A percentile compares a stretch with the other conserved stretches of the same genome.
Conservation (phyloP, 306 rosid species). For the Cicer cuneatum region DNA sequence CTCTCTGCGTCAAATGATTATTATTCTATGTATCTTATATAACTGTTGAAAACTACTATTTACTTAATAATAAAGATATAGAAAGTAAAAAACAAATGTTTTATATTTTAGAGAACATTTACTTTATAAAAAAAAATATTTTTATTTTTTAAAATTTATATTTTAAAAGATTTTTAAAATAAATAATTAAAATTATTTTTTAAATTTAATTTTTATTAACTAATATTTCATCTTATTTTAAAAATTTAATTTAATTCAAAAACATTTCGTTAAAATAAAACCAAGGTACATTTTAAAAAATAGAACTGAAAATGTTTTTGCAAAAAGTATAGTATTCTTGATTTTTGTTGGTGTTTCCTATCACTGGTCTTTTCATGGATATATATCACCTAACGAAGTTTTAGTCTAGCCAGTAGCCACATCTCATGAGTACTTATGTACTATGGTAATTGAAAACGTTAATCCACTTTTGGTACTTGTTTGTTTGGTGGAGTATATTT, state of each 20-base stretch:
- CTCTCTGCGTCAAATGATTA: conserved; percentile 24
- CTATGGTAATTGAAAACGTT: background rate
- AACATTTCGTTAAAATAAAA: too few relatives aligned
- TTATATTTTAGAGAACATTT: too few relatives aligned
- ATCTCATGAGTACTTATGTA: conserved; percentile 1
- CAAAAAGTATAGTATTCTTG: too few relatives aligned
- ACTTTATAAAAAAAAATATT: too few relatives aligned
- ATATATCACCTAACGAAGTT: background rate
- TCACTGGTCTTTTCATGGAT: background rate
- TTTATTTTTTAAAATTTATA: background rate
- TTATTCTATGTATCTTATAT: conserved; percentile 3
- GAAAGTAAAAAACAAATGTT: conserved; percentile 29
- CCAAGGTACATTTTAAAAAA: too few relatives aligned
- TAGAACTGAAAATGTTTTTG: too few relatives aligned
- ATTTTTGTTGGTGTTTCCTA: background rate
- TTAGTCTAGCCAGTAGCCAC: conserved; percentile 25
- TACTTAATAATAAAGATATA: background rate
- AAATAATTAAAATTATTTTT: too few relatives aligned
- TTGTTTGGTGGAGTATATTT: too few relatives aligned
- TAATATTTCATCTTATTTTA: too few relatives aligned
- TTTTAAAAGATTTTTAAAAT: background rate
- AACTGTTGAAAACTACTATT: conserved; percentile 1
- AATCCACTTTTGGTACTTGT: background rate
- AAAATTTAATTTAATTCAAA: too few relatives aligned
- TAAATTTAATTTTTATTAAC: too few relatives aligned